Base-by-base conservation (phyloP, 495 filamentous ascomycete genomes). In the Penicillium daleae region DNA sequence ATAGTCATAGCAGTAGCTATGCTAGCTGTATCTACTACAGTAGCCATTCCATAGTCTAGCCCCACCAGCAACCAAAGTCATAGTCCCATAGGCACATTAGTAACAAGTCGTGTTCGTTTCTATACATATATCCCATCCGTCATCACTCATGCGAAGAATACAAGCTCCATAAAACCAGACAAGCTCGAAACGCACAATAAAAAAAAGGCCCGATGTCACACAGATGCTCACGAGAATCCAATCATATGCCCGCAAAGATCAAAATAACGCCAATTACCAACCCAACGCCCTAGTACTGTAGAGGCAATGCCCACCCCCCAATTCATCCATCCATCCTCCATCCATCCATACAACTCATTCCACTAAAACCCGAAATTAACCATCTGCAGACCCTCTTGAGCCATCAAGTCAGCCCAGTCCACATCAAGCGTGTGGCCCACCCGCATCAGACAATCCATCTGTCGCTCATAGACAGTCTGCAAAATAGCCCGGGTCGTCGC, bases 401-500 rank as follows among this genome's bases (percentile, higher is more conserved):
- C 62, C 73, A 83, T 74, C 10, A 83, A 59, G 17, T 82, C 76
- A 6, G 74, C 61, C 83, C 83, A 85, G 50, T 80, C 77, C 12
- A 83, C 69, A 65, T 76, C 72, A 27, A 72, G 65, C 8, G 74
- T 70, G 56, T 76, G 73, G n/a, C 73, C 71, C 8, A 71, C 74
- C 15, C 63, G 68, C 69, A 71, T 71, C 13, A 74, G 66, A 51
- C 71, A 71, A 53, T 74, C 71, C 40, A 74, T 71, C 64, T 85
- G 82, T 59, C 72, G 65, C 60, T 86, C 80, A 60, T 80, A 85
- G 6, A 87, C 76, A 2, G 73, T 73, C 59, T 82, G 76, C 32
- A 87, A 67, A 35, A 86, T 71, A 52, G 78, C 72, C 26, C 80
- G 73, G 9, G 82, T 80, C 12, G 80, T 80, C 6, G 71, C 67